Evolutionary conservation across 495 filamentous ascomycete genomes (phyloP).

Genomic region (Penicillium subrubescens): DNA sequence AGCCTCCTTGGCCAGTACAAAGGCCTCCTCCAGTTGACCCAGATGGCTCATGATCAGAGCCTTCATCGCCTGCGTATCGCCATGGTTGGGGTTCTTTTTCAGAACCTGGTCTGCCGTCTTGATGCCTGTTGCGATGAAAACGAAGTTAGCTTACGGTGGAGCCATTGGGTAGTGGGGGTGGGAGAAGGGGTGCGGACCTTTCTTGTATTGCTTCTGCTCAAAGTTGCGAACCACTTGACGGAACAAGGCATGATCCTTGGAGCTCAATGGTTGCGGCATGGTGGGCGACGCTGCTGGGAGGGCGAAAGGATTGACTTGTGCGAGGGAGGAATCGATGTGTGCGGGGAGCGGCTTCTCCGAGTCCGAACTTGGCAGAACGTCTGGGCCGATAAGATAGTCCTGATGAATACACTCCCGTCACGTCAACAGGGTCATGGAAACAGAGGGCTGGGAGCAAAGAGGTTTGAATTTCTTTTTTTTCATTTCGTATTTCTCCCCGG

Average conservation of each 20-base stretch:
- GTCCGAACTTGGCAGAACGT: conserved; percentile 35
- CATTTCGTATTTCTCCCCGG: neutral
- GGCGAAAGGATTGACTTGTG: conserved; percentile 34
- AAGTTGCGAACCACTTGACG: conserved; percentile 91
- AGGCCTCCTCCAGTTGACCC: conserved; percentile 90
- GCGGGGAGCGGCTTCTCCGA: conserved; percentile 43
- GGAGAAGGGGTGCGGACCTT: conserved; percentile 59
- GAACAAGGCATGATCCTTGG: conserved; percentile 93
- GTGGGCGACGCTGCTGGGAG: conserved; percentile 39
- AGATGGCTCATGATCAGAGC: conserved; percentile 91
- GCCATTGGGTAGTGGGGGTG: neutral
- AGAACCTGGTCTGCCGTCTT: conserved; percentile 95
- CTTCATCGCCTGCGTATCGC: conserved; percentile 98
- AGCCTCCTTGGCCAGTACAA: conserved; percentile 86
- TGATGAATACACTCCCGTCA: neutral
- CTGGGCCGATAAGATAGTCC: conserved; percentile 30
- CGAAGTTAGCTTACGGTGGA: conserved; percentile 20
- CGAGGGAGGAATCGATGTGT: conserved; percentile 45
- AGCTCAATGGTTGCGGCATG: conserved; percentile 81
- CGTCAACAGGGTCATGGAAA: neutral
- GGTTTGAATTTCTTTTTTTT: neutral
- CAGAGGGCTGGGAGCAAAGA: neutral
- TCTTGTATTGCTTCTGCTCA: conserved; percentile 98
- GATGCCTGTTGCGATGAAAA: conserved; percentile 58
- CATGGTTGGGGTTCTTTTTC: conserved; percentile 90